Evolutionary conservation across 352 stramenopile genomes (phyloP), one percentile per base, ranked within the genome.

Genomic region (Pythium apleroticum): DNA sequence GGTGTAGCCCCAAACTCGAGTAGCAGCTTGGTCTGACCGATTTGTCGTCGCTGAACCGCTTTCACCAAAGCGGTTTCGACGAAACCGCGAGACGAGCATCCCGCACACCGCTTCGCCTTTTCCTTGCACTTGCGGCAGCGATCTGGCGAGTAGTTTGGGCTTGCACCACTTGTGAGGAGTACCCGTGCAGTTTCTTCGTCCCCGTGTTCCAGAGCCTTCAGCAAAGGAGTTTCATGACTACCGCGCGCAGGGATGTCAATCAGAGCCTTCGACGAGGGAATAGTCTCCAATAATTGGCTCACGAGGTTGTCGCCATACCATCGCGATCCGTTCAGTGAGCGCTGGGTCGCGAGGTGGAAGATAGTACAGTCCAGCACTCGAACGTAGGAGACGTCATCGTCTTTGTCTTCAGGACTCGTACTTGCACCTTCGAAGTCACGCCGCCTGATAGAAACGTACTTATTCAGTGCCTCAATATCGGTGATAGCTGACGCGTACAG

Each of bases 301-400:
- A 87, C 69, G 14, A 88, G 56, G 35, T 86, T 84, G 9, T 56
- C 65, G 2, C 81, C 77, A 43, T 72, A 80, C 79, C 77, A 89
- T 49, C 68, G 33, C 11, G 14, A 45, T n/a, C 4, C 9, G 6
- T 20, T 5, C 24, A 39, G 8, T 2, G 9, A 14, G 12, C 31
- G 45, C 43, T 37, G 43, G 27, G 19, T 27, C 17, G 49, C 60
- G 2, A 49, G 25, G 24, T 66, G 60, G 15, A 66, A 45, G 37
- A 66, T 66, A 7, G 60, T 66, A 17, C 50, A 60, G 15, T 55
- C 20, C 3, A 66, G 46, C 4, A 66, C 60, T 31, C n/a, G n/a
- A 66, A 30, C 15, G 17, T 56, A 20, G 3, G 14, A 30, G 39
- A 19, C 22, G 30, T 52, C 46, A 3, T 28, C 46, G 12, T 52